phyloP scores from a whole-genome alignment of 306 rosid species.

The Vicia villosa region DNA sequence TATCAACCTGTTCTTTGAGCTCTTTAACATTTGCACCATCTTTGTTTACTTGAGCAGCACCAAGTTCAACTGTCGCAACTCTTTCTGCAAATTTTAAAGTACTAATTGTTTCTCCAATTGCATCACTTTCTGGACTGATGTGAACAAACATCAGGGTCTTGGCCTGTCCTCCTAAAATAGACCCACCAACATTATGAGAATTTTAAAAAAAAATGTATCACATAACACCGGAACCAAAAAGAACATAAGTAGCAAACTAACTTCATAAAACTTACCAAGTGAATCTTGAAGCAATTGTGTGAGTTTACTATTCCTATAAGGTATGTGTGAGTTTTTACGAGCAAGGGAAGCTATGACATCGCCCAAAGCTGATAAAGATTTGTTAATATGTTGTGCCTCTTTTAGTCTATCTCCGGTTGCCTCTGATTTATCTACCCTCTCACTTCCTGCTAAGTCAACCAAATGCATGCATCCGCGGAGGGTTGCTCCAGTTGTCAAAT shows the following conservation, averaged over 20 bases:
- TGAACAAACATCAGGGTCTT: slow-evolving; percentile 98
- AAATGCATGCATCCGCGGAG: slow-evolving; percentile 98
- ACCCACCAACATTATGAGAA: slow-evolving; percentile 28
- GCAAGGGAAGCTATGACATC: slow-evolving; percentile 98
- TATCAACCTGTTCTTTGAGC: slow-evolving; percentile 83
- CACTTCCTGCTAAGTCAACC: slow-evolving; percentile 98
- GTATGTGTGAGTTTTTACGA: slow-evolving; percentile 89
- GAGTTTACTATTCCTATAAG: slow-evolving; percentile 96
- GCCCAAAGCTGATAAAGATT: slow-evolving; percentile 94
- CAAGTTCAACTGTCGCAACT: slow-evolving; percentile 96
- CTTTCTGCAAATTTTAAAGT: slow-evolving; percentile 97
- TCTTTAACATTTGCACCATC: slow-evolving; percentile 82
- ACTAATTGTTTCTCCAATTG: slow-evolving; percentile 85
- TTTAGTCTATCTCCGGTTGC: slow-evolving; percentile 95
- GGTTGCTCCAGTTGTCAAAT: slow-evolving; percentile 74
- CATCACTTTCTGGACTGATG: slow-evolving; percentile 89
- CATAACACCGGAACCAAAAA: not conserved
- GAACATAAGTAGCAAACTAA: slow-evolving; percentile 18
- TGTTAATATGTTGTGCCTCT: slow-evolving; percentile 97
- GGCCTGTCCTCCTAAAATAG: slow-evolving; percentile 88
- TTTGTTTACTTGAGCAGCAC: slow-evolving; percentile 91
- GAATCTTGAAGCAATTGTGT: slow-evolving; percentile 98
- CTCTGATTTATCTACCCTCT: slow-evolving; percentile 97
- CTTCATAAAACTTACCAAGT: slow-evolving; percentile 67
- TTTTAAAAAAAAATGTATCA: not conserved